Evolutionary conservation across 208 protist genomes (phyloP).

Genomic region (Trypanosoma melophagium): DNA sequence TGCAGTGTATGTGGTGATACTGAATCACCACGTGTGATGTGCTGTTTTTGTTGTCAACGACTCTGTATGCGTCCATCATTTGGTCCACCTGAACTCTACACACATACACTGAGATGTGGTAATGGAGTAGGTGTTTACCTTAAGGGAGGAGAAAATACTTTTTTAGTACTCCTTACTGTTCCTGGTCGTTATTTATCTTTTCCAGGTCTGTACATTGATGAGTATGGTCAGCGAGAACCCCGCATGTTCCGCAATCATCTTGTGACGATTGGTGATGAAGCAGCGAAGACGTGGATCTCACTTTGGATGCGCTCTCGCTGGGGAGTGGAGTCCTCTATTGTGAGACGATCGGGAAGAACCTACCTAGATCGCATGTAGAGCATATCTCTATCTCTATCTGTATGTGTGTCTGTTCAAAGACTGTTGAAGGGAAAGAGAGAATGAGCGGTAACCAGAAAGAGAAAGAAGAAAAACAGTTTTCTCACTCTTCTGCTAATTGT

Average conservation of each 20-base stretch:
- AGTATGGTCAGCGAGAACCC: conserved; percentile 53
- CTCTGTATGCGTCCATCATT: conserved; percentile 33
- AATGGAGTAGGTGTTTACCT: conserved; percentile 64
- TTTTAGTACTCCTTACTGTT: conserved; percentile 52
- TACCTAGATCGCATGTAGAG: conserved; percentile 31
- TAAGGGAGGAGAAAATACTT: conserved; percentile 28
- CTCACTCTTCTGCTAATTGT: too few species aligned
- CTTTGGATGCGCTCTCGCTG: conserved; percentile 70
- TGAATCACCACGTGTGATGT: conserved; percentile 40
- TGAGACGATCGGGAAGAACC: conserved; percentile 32
- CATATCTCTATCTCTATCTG: neutral
- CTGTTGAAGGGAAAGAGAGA: too few species aligned
- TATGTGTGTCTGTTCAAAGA: too few species aligned
- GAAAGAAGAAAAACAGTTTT: too few species aligned
- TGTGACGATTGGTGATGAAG: conserved; percentile 34
- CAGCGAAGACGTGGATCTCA: conserved; percentile 35
- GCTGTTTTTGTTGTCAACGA: conserved; percentile 52
- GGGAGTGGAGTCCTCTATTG: conserved; percentile 52
- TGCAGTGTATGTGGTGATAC: conserved; percentile 37
- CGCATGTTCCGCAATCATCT: conserved; percentile 34
- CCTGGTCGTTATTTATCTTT: conserved; percentile 30
- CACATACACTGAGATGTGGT: conserved; percentile 52
- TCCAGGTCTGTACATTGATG: conserved; percentile 61
- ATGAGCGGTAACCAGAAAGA: too few species aligned
- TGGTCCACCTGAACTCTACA: conserved; percentile 44